Conservation (phyloP, 768 basidiomycete species). For the Phanerochaete carnosa region DNA sequence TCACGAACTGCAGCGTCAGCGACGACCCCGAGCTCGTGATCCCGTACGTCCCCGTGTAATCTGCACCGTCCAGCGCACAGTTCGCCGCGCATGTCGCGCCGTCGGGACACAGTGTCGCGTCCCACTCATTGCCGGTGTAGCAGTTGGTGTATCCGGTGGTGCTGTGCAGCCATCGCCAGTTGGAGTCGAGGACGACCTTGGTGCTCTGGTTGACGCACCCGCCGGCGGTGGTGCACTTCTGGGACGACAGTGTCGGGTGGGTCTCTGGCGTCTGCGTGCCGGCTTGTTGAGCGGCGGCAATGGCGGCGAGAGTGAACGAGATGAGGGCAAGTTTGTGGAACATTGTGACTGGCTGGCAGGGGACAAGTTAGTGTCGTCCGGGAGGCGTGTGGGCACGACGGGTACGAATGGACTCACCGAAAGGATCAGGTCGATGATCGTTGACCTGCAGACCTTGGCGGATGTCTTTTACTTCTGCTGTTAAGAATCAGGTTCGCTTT, state of each 20-base stretch:
- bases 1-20: conserved; percentile 48
- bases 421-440: no score
- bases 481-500: background rate
- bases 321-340: conserved; percentile 27
- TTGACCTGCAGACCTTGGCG: no score
- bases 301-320: conserved; percentile 28
- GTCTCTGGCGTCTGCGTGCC: conserved; percentile 45
- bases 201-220: conserved; percentile 31
- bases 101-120: conserved; percentile 30
- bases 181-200: conserved; percentile 40
- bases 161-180: conserved; percentile 41
- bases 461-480: background rate
- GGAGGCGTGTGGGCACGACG: background rate
- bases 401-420: background rate
- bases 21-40: conserved; percentile 45
- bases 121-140: conserved; percentile 35
- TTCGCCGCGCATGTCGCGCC: conserved; percentile 28
- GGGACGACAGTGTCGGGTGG: conserved; percentile 43
- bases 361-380: background rate
- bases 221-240: conserved; percentile 43
- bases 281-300: conserved; percentile 46
- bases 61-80: conserved; percentile 33
- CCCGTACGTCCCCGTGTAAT: conserved; percentile 45
- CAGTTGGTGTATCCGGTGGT: conserved; percentile 30
- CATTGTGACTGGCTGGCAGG: conserved; percentile 15